Conservation (phyloP, 257 asterid species). For the Ajuga chamaepitys region DNA sequence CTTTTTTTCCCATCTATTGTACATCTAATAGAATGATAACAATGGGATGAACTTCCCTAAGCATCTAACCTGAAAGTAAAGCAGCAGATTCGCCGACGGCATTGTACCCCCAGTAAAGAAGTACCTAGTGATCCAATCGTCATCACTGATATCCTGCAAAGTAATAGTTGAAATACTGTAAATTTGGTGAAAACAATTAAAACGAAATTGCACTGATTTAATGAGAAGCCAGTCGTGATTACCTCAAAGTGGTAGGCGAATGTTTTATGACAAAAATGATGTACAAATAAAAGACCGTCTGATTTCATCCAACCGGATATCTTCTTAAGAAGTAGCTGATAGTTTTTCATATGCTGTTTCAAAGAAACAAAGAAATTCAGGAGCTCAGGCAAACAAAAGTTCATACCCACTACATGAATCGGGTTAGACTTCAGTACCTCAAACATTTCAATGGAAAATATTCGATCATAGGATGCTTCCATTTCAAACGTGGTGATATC, state of each 20-base stretch:
- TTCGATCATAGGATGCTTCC: conserved; percentile 82
- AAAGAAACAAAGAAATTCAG: not conserved
- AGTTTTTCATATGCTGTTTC: conserved; percentile 87
- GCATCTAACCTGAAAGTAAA: conserved; percentile 81
- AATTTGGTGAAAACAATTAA: not conserved
- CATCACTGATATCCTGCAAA: conserved; percentile 71
- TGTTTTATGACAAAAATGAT: conserved; percentile 80
- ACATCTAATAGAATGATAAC: no score
- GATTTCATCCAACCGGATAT: conserved; percentile 81
- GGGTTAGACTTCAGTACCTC: conserved; percentile 41
- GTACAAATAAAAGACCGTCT: conserved; percentile 69
- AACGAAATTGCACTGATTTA: not conserved
- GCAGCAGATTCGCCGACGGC: conserved; percentile 86
- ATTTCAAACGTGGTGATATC: conserved; percentile 69
- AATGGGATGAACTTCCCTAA: no score
- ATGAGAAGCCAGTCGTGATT: conserved; percentile 3
- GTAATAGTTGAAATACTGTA: not conserved
- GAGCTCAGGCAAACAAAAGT: not conserved
- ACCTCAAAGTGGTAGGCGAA: conserved; percentile 97
- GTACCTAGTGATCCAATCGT: conserved; percentile 92
- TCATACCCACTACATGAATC: not conserved
- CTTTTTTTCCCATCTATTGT: no score
- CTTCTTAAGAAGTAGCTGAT: conserved; percentile 72
- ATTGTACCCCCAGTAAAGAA: conserved; percentile 93
- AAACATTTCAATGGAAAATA: conserved; percentile 88